Evolutionary conservation across 306 rosid genomes (phyloP), one percentile per base, ranked within the genome.

Genomic region (Begonia fuchsioides): DNA sequence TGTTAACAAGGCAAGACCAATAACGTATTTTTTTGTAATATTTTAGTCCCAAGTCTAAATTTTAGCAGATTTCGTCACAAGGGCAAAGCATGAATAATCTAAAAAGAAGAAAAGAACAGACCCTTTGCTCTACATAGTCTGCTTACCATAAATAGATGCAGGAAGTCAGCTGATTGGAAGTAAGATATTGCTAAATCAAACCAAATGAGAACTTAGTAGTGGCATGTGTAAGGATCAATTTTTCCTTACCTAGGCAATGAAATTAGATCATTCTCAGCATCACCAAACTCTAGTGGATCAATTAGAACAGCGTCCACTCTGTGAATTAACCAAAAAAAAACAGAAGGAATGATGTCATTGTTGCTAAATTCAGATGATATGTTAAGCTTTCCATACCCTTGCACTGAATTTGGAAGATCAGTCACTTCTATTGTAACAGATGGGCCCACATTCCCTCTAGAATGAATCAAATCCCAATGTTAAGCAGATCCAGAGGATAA

Each of bases 241-340:
- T n/a, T 39, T 39, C 17, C 46, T 9, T 53, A 53, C 47, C 57
- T 53, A 39, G 57, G 46, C 15, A 38, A 45, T 39, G 57, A 40
- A 13, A 53, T 53, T 39, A 53, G 47, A 13, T 38, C 47, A 38
- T 39, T 45, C 8, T 53, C 57, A 15, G 47, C 57, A 53, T 53
- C 57, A 53, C 12, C 47, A 53, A 53, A 53, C 46, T 53, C 57
- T 38, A 14, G 32, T 15, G 46, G 47, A 53, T 53, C 57, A 53
- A 15, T 53, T 11, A 32, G 46, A 38, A 53, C 43, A 12, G 35
- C 46, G 19, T 53, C 40, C 13, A 16, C 57, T 15, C 57, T 53
- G 17, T 12, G 50, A 9, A 46, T 46, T 4, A 46, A 46, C 15
- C 50, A 46, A 46, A 15, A 46, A n/a, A 46, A 19, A 16, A 46